Conservation (phyloP, 2,329 filamentous ascomycete genomes). For the Colletotrichum plurivorum region DNA sequence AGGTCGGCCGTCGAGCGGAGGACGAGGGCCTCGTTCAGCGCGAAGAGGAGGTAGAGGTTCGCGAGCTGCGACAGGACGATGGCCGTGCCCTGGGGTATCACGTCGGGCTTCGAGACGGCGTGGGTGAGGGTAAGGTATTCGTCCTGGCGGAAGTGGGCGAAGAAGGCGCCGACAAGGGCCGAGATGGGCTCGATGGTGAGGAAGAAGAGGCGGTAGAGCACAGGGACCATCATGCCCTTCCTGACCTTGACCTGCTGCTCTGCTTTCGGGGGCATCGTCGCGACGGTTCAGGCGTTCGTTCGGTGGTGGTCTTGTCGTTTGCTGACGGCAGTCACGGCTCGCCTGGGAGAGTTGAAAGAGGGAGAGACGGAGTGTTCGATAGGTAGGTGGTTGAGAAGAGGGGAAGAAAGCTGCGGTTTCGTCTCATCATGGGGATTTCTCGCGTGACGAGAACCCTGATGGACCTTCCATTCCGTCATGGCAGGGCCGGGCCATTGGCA, state of each 20-base stretch:
- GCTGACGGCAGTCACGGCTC: no score
- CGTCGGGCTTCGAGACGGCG: conserved; percentile 62
- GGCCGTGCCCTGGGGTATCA: conserved; percentile 71
- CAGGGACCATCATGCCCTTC: conserved; percentile 65
- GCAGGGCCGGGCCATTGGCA: background rate
- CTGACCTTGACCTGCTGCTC: conserved; percentile 25
- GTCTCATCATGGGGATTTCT: conserved; percentile 34
- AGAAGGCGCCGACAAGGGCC: conserved; percentile 67
- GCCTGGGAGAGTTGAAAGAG: background rate
- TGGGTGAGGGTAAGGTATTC: conserved; percentile 77
- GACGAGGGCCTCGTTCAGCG: conserved; percentile 82
- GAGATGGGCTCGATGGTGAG: conserved; percentile 77
- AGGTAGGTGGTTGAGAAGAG: background rate
- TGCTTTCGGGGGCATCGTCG: conserved; percentile 42
- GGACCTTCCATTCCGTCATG: conserved; percentile 5
- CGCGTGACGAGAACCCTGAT: conserved; percentile 37
- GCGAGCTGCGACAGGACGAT: conserved; percentile 82
- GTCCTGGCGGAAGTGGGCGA: conserved; percentile 62
- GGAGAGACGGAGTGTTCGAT: background rate
- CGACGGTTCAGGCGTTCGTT: background rate
- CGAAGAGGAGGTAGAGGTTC: conserved; percentile 84
- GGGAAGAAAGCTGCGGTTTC: conserved; percentile 23
- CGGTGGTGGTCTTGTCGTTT: background rate
- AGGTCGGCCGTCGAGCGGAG: conserved; percentile 78
- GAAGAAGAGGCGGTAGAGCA: conserved; percentile 80